Base-by-base conservation (phyloP, 768 basidiomycete species). In the Lactarius quietus region DNA sequence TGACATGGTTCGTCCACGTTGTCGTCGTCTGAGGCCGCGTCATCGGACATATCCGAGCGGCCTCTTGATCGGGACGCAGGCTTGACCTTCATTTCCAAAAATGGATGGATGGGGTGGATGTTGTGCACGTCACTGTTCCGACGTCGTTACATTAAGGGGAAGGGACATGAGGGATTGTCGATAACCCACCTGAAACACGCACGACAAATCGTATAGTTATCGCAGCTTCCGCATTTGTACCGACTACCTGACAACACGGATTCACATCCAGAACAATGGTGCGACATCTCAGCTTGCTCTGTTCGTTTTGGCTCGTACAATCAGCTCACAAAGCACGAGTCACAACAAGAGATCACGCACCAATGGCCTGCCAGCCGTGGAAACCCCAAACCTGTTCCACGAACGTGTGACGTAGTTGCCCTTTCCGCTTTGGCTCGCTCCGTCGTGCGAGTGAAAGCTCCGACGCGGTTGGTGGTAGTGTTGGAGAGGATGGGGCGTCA, bases 81-180 rank as follows among this genome's bases (percentile, higher is more conserved):
- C 70, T 80, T 83, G 68, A 92, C 90, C n/a, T 88, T 88, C 6
- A 95, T 84, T 10, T 84, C 81, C 23, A 95, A 77, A 80, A 96
- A 97, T 2, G 90, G 86, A 72, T 98, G 93, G 0, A 85, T 83
- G 1, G 95, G 95, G 71, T 98, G 95, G 18, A 96, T 84, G 71
- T 95, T 92, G 69, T 95, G 92, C 14, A 95, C 93, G 77, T 92
- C 86, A 72, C 93, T 94, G 67, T 62, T 52, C 28, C 59, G 36
- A 48, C 63, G 12, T 68, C 62, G 31, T 51, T 6, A 35, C 38
- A 57, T 69, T 63, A 20, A 35, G 59, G 67, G 41, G 56, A 9
- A 56, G n/a, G 15, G 2, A 9, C 39, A 36, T 63, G 48, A 57
- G 56, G 52, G 17, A 14, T 63, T 15, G 29, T 56, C 45, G 36